Evolutionary conservation across 768 basidiomycete species (phyloP).

Genomic region (Leccinum olivaceopallidum): DNA sequence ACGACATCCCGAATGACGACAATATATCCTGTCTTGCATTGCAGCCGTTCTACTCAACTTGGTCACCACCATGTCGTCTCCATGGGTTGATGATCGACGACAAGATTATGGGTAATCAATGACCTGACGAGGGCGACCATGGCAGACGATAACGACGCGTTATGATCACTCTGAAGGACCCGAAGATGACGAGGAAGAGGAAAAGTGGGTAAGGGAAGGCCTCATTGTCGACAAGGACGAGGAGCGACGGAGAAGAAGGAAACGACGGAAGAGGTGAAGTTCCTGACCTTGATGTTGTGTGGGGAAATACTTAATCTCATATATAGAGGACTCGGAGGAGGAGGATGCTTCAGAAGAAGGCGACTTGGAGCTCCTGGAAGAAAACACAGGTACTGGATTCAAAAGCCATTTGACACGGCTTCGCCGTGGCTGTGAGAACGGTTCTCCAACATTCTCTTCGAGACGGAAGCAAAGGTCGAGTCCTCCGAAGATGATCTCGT

Average conservation of each 20-base stretch:
- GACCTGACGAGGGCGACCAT: conserved; percentile 49
- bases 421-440: conserved; percentile 73
- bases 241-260: conserved; percentile 56
- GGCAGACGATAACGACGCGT: conserved; percentile 42
- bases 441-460: conserved; percentile 67
- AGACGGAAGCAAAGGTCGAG: conserved; percentile 57
- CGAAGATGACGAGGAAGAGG: conserved; percentile 89
- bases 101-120: conserved; percentile 59
- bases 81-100: conserved; percentile 45
- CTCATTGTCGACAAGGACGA: conserved; percentile 92
- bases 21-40: neutral
- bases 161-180: conserved; percentile 79
- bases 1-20: neutral
- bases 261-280: conserved; percentile 61
- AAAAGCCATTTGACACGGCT: conserved; percentile 71
- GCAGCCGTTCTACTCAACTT: conserved; percentile 12
- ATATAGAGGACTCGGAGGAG: conserved; percentile 40
- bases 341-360: conserved; percentile 80
- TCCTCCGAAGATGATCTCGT: conserved; percentile 79
- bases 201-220: conserved; percentile 73
- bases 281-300: conserved; percentile 8
- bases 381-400: conserved; percentile 84
- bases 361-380: conserved; percentile 79
- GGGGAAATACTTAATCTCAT: conserved; percentile 10
- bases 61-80: conserved; percentile 55